Evolutionary conservation across 1,284 basidiomycete genomes (phyloP), one percentile per base, ranked within the genome.

Genomic region (Serendipita sp.): DNA sequence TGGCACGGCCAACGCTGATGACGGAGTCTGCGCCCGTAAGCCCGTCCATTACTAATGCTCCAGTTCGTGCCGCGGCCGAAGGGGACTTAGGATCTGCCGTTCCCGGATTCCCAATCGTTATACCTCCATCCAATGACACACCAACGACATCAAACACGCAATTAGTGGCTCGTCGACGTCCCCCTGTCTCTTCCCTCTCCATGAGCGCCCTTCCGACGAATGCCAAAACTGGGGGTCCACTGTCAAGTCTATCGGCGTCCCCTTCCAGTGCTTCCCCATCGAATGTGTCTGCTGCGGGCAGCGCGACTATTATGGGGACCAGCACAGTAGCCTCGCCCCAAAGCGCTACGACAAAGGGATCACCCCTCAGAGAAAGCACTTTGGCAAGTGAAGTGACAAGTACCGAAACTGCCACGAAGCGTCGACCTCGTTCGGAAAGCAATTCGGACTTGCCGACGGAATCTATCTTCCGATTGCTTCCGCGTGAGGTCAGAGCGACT

Each of bases 381-480:
- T 53, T 2, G 45, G 35, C 34, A 12, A 55, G 15, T n/a, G 43
- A 42, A 65, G 64, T 45, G 30, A 35, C 34, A 63, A 49, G 3
- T 55, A 64, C 58, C 53, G 47, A 38, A 47, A 26, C 41, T n/a
- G 38, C 12, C 5, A 58, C 12, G 45, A 49, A 22, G n/a, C n/a
- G 45, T 26, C 53, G 53, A 22, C 22, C 17, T 6, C 53, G 53
- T 35, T 75, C 81, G 62, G 80, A 83, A 72, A 79, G 81, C 53
- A 35, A 58, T 2, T 17, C 53, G 15, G 53, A 58, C 10, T n/a
- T 58, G 22, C 53, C 53, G 26, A 87, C 91, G n/a, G 95, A 99
- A 74, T 93, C 91, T 35, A 96, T 99, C 71, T 99, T 99, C 81
- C 84, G 93, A n/a, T 79, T 99, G 3, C 78, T 99, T 22, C 95